Base-by-base conservation (phyloP, 371 early-diverging fungal species). In the Saksenaea oblongispora region DNA sequence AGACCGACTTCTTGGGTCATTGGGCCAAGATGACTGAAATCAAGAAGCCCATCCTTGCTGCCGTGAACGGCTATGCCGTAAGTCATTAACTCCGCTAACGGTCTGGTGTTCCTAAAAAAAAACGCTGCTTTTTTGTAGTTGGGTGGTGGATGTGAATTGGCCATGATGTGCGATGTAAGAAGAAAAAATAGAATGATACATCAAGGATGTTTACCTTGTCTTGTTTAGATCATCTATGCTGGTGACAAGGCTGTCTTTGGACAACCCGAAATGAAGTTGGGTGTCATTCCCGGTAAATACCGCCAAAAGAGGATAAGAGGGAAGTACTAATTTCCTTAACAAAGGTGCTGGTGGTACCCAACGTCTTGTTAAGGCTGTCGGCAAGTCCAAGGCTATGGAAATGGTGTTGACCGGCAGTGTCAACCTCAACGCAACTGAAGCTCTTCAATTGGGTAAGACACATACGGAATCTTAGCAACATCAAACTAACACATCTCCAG, bases 311-410 rank as follows among this genome's bases (percentile, higher is more conserved):
- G 9, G 15, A 51, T 10, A 8, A 47, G 10, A 47, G 17, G n/a
- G 24, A 22, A 3, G 9, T 18, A 53, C 10, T 17, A 15, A 3
- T 47, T 51, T 26, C n/a, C 17, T 28, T 28, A n/a, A 24, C 27
- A 42, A 53, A 76, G 88, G 92, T 62, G 95, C 93, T 53, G 94
- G 95, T 64, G 95, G 94, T 65, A 93, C 93, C 35, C 94, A 95
- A 77, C 89, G 99, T 62, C 86, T 98, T 70, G 91, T 93, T 60
- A 88, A 89, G 72, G 97, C 96, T 42, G 89, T 98, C 66, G 99
- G 99, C 69, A 98, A 98, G 84, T 91, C 96, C 56, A 96, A 96
- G 88, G 97, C 98, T 47, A 98, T 98, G 99, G 97, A 98, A 77
- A 88, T 96, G 83, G 82, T 92, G 61, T 86, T 98, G 69, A 91